Base-by-base conservation (phyloP, 164 flowering plant genomes). In the Umbellularia californica region DNA sequence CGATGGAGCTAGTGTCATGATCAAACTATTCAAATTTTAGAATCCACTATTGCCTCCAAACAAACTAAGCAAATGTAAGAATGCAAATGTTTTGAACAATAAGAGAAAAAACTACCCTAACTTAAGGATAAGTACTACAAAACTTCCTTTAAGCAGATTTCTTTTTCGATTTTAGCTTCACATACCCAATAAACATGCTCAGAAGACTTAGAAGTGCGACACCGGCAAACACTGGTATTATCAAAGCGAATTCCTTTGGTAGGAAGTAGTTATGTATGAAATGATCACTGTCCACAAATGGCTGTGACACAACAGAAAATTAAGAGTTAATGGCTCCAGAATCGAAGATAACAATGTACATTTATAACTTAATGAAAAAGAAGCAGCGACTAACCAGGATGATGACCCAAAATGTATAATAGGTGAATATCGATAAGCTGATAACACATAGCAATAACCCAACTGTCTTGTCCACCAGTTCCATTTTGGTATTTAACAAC, bases 341-440 rank as follows among this genome's bases (percentile, higher is more conserved):
- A 50, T 25, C 14, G 2, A 14, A 55, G 13, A 55, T 65, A 28
- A 74, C 30, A 63, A 14, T 65, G 23, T 72, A 68, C 15, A 7
- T 6, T 64, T 62, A 25, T 58, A 67, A 68, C 4, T 14, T 13
- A 28, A 17, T 67, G 22, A 24, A 58, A n/a, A 28, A 22, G 13
- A 10, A 22, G 25, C 5, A 22, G 52, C 9, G 73, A 88, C 95
- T 82, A 11, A 94, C 97, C 94, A 96, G 89, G 72, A 96, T 92
- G 82, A 94, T 84, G 70, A 96, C 97, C 99, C 99, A 96, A 73
- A 92, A 89, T 0, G 98, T 92, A 72, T 96, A 96, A 75, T 96
- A 96, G 2, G 94, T 89, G 87, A 96, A 96, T 68, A 96, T 83
- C n/a, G 97, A 87, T 71, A 96, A 71, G 85, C 99, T 96, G 77